Conservation (phyloP, 371 early-diverging fungal genomes). For the Dichotomocladium elegans region DNA sequence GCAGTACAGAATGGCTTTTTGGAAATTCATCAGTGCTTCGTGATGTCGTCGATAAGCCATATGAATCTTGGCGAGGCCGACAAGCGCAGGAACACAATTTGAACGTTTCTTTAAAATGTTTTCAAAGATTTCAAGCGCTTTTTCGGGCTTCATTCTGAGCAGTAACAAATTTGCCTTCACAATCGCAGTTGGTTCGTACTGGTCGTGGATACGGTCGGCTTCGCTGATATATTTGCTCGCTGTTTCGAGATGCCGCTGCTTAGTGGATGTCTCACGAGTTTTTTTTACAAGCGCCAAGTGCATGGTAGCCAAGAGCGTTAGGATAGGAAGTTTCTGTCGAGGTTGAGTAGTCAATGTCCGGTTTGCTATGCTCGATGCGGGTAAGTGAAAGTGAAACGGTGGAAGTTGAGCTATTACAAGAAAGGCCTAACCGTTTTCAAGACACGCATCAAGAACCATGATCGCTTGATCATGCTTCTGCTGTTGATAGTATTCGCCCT, state of each 20-base stretch:
- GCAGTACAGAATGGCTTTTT: conserved; percentile 59
- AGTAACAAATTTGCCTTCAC: conserved; percentile 67
- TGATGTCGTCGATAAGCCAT: conserved; percentile 56
- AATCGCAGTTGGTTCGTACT: conserved; percentile 65
- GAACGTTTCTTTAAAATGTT: conserved; percentile 58
- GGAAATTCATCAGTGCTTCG: conserved; percentile 68
- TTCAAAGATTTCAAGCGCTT: conserved; percentile 67
- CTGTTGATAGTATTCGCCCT: conserved; percentile 80
- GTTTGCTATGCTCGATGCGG: conserved; percentile 8
- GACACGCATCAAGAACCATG: conserved; percentile 54
- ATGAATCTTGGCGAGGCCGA: conserved; percentile 72
- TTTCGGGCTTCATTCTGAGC: conserved; percentile 55
- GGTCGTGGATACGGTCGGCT: conserved; percentile 68
- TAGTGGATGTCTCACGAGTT: conserved; percentile 35
- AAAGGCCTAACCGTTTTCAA: conserved; percentile 56
- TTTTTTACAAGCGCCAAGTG: conserved; percentile 58
- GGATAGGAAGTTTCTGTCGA: conserved; percentile 61
- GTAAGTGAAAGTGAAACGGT: too few relatives aligned
- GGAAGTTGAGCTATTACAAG: too few relatives aligned
- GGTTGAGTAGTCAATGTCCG: conserved; percentile 30
- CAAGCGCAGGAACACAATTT: conserved; percentile 68
- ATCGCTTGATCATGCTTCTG: conserved; percentile 59
- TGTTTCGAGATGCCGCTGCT: conserved; percentile 52
- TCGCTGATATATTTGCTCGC: conserved; percentile 71
- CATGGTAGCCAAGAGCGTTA: conserved; percentile 64